Conservation (phyloP, 768 basidiomycete species). For the Tremella yokohamensis region DNA sequence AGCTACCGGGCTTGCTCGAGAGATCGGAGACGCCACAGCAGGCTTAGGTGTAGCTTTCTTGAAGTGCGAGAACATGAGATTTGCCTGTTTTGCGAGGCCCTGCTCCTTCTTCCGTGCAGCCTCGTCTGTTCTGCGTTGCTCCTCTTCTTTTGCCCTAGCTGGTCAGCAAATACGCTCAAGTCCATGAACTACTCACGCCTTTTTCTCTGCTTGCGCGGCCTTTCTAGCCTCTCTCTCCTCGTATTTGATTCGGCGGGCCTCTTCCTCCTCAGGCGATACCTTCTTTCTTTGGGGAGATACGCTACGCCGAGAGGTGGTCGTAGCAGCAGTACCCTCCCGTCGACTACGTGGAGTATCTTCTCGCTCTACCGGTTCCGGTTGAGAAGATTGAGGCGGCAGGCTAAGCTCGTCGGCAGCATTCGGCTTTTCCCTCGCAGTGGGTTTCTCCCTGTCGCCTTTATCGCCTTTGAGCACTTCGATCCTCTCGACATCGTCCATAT, state of each 20-base stretch:
- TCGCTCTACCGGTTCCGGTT: no score
- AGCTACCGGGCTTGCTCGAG: conserved; percentile 18
- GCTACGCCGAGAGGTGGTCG: conserved; percentile 33
- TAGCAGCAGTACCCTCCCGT: conserved; percentile 39
- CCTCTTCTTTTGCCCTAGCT: conserved; percentile 27
- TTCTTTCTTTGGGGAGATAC: conserved; percentile 39
- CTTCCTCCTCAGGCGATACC: conserved; percentile 42
- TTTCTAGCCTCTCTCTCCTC: conserved; percentile 43
- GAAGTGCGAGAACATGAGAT: conserved; percentile 32
- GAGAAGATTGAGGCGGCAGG: not conserved
- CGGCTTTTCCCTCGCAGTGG: conserved; percentile 5
- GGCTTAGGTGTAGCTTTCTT: conserved; percentile 20
- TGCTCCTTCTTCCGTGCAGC: conserved; percentile 27
- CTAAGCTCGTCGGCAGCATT: conserved; percentile 10
- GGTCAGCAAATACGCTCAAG: not conserved
- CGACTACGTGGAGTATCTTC: conserved; percentile 23
- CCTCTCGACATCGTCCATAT: conserved; percentile 35
- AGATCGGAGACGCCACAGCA: conserved; percentile 10
- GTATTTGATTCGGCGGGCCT: conserved; percentile 27
- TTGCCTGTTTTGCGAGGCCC: conserved; percentile 29
- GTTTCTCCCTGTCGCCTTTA: conserved; percentile 13
- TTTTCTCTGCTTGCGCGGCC: conserved; percentile 30
- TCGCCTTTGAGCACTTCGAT: conserved; percentile 38
- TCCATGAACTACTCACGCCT: conserved; percentile 28
- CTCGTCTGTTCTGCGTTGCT: conserved; percentile 16